These are phyloP conservation scores for Berkeleyomyces rouxiae DNA, from an alignment of 2,329 filamentous ascomycete species.

Conservation along the genomic window DNA sequence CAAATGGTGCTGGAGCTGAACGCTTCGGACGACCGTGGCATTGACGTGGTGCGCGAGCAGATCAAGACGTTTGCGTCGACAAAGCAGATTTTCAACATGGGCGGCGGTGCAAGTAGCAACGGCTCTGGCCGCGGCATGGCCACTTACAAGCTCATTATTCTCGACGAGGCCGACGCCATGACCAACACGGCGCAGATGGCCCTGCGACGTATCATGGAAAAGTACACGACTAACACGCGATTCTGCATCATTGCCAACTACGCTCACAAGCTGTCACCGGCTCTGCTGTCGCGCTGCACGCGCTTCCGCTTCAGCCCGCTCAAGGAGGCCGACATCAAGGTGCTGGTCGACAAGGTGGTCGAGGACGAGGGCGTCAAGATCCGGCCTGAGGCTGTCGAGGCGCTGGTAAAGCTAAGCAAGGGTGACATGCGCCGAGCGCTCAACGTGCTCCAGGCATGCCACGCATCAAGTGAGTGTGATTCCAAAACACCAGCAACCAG, in stretches of 20 bases:
- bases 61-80: slow-evolving; percentile 99
- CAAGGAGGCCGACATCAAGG: slow-evolving; percentile 72
- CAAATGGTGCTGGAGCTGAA: slow-evolving; percentile 99
- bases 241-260: slow-evolving; percentile 99
- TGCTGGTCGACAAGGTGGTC: slow-evolving; percentile 77
- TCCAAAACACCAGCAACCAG: neutral
- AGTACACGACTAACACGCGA: slow-evolving; percentile 92
- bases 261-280: slow-evolving; percentile 90
- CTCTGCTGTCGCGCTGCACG: slow-evolving; percentile 82
- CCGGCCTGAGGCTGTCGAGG: slow-evolving; percentile 60
- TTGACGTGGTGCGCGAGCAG: slow-evolving; percentile 94
- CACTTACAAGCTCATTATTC: slow-evolving; percentile 84
- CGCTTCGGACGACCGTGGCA: slow-evolving; percentile 90
- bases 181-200: slow-evolving; percentile 98
- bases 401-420: slow-evolving; percentile 72
- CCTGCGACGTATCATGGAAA: slow-evolving; percentile 91
- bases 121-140: slow-evolving; percentile 31
- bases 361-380: slow-evolving; percentile 77
- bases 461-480: slow-evolving; percentile 59
- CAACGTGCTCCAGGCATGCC: slow-evolving; percentile 91
- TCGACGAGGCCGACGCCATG: slow-evolving; percentile 99
- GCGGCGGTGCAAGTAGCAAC: slow-evolving; percentile 30
- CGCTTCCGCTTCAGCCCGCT: slow-evolving; percentile 88
- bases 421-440: slow-evolving; percentile 91
- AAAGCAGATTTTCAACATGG: slow-evolving; percentile 78